phyloP scores from a whole-genome alignment of 306 rosid genomes.

The Canavalia gladiata region DNA sequence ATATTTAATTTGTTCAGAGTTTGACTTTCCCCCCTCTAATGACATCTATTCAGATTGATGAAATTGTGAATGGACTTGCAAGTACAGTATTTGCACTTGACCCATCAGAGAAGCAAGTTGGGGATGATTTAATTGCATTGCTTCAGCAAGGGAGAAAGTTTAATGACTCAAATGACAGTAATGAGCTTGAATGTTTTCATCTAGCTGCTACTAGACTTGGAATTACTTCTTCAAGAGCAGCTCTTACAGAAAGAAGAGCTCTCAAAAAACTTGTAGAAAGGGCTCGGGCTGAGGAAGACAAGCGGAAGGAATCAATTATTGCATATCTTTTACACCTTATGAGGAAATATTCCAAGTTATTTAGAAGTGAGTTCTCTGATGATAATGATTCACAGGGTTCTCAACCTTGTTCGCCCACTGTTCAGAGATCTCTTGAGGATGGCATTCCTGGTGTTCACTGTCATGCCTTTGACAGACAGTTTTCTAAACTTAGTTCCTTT shows the following conservation, averaged over 20 bases:
- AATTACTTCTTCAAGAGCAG: slow-evolving; percentile 83
- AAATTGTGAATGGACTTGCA: slow-evolving; percentile 69
- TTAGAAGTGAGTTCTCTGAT: slow-evolving; percentile 76
- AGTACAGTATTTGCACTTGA: slow-evolving; percentile 64
- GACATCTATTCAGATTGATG: slow-evolving; percentile 63
- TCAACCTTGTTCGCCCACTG: slow-evolving; percentile 87
- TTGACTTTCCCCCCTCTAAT: slow-evolving; percentile 33
- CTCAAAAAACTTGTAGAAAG: slow-evolving; percentile 82
- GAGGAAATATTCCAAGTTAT: slow-evolving; percentile 89
- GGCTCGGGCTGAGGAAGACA: slow-evolving; percentile 87
- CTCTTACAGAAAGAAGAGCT: slow-evolving; percentile 88
- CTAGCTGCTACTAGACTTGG: slow-evolving; percentile 85
- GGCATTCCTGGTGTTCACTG: slow-evolving; percentile 53
- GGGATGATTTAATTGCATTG: slow-evolving; percentile 71
- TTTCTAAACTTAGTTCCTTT: slow-evolving; percentile 71
- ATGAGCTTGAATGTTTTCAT: slow-evolving; percentile 86
- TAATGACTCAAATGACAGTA: slow-evolving; percentile 61
- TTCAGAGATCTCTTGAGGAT: slow-evolving; percentile 65
- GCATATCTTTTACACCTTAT: slow-evolving; percentile 86
- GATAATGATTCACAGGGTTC: slow-evolving; percentile 93
- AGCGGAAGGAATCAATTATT: slow-evolving; percentile 85
- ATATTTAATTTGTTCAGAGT: slow-evolving; percentile 14
- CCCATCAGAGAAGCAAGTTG: slow-evolving; percentile 80
- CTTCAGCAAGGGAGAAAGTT: slow-evolving; percentile 83
- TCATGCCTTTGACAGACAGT: slow-evolving; percentile 68